Evolutionary conservation across 2,329 filamentous ascomycete genomes (phyloP).

Genomic region (Fusarium pseudocircinatum): DNA sequence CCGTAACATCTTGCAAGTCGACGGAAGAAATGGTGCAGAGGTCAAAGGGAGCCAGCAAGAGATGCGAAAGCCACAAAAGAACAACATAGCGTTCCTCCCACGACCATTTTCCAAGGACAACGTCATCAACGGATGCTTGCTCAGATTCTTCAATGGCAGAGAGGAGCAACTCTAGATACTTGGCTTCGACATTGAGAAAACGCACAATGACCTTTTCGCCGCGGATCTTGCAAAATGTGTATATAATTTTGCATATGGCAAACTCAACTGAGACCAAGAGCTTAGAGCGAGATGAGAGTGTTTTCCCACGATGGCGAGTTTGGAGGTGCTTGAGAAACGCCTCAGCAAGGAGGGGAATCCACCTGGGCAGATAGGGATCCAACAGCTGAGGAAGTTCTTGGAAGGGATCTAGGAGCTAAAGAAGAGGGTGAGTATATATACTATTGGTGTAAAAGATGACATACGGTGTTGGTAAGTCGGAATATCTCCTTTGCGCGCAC

Average conservation of each 20-base stretch:
- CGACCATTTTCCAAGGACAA: conserved; percentile 55
- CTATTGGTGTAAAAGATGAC: neutral
- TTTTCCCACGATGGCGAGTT: conserved; percentile 54
- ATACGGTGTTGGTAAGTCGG: conserved; percentile 59
- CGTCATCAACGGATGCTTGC: conserved; percentile 32
- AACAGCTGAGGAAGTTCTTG: conserved; percentile 95
- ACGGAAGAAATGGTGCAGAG: conserved; percentile 82
- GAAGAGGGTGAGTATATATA: neutral
- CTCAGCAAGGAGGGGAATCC: conserved; percentile 78
- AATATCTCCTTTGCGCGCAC: conserved; percentile 61
- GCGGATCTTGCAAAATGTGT: conserved; percentile 92
- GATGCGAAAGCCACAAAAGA: conserved; percentile 86
- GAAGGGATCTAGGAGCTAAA: conserved; percentile 79
- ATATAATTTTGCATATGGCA: conserved; percentile 82
- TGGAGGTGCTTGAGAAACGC: conserved; percentile 77
- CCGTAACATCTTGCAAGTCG: conserved; percentile 58
- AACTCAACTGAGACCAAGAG: conserved; percentile 67
- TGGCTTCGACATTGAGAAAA: conserved; percentile 90
- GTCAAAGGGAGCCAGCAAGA: conserved; percentile 89
- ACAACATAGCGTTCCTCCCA: conserved; percentile 94
- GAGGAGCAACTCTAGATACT: conserved; percentile 83
- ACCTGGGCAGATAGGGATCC: conserved; percentile 80
- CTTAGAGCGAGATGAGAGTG: conserved; percentile 45
- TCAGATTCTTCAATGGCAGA: conserved; percentile 74
- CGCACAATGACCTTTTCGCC: conserved; percentile 92